Conservation (phyloP, 257 asterid genomes). For the Nicotiana attenuata region DNA sequence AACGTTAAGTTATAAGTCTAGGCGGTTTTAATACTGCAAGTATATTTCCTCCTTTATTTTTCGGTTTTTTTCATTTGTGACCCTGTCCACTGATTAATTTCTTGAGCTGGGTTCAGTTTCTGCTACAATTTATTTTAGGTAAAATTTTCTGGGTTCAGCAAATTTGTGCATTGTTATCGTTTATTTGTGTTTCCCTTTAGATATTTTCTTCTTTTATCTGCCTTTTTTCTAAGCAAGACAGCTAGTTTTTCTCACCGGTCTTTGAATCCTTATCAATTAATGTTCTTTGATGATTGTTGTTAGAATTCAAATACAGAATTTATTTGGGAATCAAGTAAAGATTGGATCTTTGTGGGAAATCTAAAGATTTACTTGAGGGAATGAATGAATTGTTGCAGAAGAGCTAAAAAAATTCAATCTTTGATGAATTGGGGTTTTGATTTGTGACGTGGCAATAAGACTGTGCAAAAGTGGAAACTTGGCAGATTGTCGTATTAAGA, state of each 20-base stretch:
- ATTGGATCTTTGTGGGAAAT: conserved; percentile 10
- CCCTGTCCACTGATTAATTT: too few relatives aligned
- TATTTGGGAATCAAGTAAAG: not conserved
- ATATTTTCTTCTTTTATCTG: not conserved
- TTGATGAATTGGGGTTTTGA: conserved; percentile 12
- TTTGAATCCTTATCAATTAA: not conserved
- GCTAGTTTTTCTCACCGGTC: not conserved
- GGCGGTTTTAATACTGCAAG: conserved; percentile 48
- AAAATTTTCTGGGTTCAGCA: not conserved
- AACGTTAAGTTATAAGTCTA: conserved; percentile 22
- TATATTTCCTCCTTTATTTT: conserved; percentile 13
- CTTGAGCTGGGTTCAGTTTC: not conserved
- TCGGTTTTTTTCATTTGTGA: not conserved
- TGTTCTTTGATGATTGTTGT: conserved; percentile 1
- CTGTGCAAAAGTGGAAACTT: conserved; percentile 19
- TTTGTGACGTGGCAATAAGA: conserved; percentile 15
- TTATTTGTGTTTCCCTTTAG: not conserved
- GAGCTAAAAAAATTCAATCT: not conserved
- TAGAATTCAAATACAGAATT: not conserved
- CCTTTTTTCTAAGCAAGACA: not conserved
- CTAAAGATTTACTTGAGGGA: conserved; percentile 3
- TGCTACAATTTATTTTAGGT: not conserved
- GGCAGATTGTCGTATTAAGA: not conserved
- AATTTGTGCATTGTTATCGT: not conserved
- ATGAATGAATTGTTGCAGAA: not conserved